Conservation (phyloP, 441 rosid species). For the Bruguiera hainesii region DNA sequence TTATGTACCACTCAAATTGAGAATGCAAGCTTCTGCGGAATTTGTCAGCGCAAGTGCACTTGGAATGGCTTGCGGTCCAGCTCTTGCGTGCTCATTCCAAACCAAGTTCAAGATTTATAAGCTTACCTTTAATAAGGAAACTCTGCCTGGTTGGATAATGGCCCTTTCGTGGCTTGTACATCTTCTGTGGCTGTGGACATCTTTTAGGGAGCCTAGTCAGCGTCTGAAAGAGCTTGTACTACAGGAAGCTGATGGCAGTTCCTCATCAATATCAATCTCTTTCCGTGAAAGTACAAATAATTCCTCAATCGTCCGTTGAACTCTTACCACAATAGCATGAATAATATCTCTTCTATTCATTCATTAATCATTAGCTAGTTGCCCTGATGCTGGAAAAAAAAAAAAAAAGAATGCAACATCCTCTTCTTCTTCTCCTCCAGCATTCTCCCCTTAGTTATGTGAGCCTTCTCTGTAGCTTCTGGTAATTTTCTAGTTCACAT, state of each 20-base stretch:
- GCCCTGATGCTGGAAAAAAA: too few species aligned
- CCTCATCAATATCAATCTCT: constrained; percentile 20
- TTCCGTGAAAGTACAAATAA: background rate
- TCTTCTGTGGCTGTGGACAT: constrained; percentile 77
- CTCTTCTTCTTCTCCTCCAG: too few species aligned
- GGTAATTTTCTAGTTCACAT: too few species aligned
- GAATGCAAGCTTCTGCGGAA: constrained; percentile 96
- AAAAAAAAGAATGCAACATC: too few species aligned
- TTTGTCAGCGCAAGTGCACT: constrained; percentile 99
- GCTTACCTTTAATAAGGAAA: constrained; percentile 64
- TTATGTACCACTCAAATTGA: constrained; percentile 75
- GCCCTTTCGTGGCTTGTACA: constrained; percentile 75
- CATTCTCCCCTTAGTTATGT: too few species aligned
- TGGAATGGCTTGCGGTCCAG: constrained; percentile 99
- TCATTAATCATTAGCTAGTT: too few species aligned
- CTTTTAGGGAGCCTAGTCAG: constrained; percentile 72
- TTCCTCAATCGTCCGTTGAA: background rate
- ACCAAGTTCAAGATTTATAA: constrained; percentile 63
- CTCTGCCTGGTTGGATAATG: constrained; percentile 98
- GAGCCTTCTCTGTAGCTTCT: too few species aligned
- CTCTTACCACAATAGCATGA: background rate
- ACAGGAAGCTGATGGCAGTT: constrained; percentile 39
- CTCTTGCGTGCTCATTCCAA: constrained; percentile 91
- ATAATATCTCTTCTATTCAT: too few species aligned
- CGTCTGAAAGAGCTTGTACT: constrained; percentile 40